These are phyloP conservation scores for Scolecobasidium constrictum DNA, from an alignment of 2,329 filamentous ascomycete genomes.

Conservation along the genomic window DNA sequence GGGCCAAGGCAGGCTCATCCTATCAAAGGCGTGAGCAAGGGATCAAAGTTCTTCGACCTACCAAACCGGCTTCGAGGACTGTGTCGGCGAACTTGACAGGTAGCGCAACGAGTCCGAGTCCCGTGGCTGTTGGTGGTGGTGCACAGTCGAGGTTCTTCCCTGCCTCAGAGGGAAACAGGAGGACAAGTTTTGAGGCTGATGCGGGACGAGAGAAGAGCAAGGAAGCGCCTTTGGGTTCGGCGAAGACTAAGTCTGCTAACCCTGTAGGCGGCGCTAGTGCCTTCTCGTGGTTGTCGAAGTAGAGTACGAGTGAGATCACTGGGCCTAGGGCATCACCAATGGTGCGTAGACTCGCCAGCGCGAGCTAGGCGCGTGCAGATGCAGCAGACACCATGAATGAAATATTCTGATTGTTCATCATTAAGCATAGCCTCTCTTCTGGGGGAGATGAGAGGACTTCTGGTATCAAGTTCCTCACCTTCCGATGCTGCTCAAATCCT, in stretches of 20 bases:
- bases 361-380: no score
- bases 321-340: no score
- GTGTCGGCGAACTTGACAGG: constrained; percentile 19
- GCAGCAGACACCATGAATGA: no score
- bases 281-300: constrained; percentile 67
- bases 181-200: constrained; percentile 15
- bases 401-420: no score
- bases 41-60: constrained; percentile 85
- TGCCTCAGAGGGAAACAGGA: constrained; percentile 35
- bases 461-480: no score
- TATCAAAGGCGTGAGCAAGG: constrained; percentile 61
- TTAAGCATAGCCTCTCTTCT: no score
- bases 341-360: no score
- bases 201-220: constrained; percentile 24
- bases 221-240: constrained; percentile 25
- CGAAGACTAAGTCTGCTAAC: constrained; percentile 54
- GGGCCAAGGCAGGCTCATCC: constrained; percentile 31
- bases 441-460: no score
- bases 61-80: constrained; percentile 49
- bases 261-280: constrained; percentile 87
- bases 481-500: no score
- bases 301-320: no score
- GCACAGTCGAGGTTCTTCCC: constrained; percentile 37
- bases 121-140: constrained; percentile 19
- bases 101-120: constrained; percentile 22